Conservation (phyloP, 2,329 filamentous ascomycete species). For the Sodiomyces alkalinus region DNA sequence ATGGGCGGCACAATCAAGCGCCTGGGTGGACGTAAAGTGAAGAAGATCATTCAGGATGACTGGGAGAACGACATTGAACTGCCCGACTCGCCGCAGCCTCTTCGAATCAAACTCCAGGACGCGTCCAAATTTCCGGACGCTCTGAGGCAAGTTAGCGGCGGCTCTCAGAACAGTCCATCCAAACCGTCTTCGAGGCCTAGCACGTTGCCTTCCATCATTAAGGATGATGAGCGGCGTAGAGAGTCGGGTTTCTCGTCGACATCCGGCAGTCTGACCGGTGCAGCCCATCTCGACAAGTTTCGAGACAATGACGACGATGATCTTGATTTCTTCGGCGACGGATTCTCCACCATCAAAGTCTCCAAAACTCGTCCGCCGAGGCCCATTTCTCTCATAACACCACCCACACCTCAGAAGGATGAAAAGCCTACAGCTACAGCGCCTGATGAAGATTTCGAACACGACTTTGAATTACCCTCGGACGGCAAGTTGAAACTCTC, state of each 20-base stretch:
- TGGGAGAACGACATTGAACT: conserved; percentile 69
- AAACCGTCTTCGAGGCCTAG: conserved; percentile 17
- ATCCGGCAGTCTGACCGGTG: conserved; percentile 23
- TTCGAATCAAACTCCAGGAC: conserved; percentile 51
- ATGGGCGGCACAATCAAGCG: conserved; percentile 88
- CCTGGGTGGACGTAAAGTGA: conserved; percentile 60
- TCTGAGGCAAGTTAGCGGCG: conserved; percentile 49
- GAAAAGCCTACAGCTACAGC: conserved; percentile 11
- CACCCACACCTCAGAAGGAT: conserved; percentile 36
- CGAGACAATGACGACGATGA: conserved; percentile 45
- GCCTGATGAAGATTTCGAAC: conserved; percentile 53
- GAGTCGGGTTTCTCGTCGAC: conserved; percentile 15
- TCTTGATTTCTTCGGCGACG: conserved; percentile 49
- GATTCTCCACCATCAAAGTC: conserved; percentile 51
- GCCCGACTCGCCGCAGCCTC: conserved; percentile 38
- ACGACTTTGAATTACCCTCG: conserved; percentile 56
- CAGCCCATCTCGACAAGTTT: conserved; percentile 47
- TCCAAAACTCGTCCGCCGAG: conserved; percentile 40
- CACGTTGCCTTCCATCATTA: conserved; percentile 13
- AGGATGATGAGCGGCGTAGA: conserved; percentile 16
- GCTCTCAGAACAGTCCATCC: conserved; percentile 38
- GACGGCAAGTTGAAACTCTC: conserved; percentile 52
- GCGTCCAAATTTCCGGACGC: conserved; percentile 49
- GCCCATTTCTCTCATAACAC: conserved; percentile 36
- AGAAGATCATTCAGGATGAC: conserved; percentile 61